Evolutionary conservation across 1,139 yeast genomes (phyloP).

Genomic region (Saccharomyces pastorianus): DNA sequence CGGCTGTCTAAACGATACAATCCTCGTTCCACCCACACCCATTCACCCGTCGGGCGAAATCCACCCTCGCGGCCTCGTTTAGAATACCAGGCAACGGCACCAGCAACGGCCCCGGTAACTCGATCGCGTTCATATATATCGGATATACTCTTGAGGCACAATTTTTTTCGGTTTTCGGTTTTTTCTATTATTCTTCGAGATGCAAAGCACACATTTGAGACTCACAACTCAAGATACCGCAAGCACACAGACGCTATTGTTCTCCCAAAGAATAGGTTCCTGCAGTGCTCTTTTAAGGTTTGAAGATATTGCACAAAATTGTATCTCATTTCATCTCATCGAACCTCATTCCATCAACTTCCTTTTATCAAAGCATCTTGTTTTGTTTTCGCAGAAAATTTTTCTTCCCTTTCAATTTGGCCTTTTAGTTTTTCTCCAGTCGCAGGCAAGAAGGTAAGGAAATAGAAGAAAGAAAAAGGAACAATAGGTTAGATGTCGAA

Average conservation of each 20-base stretch:
- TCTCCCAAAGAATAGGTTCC: not conserved
- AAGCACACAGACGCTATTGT: not conserved
- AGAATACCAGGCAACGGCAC: not conserved
- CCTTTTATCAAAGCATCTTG: not conserved
- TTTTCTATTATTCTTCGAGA: not conserved
- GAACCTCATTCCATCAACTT: not conserved
- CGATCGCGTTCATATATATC: not conserved
- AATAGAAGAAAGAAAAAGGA: not conserved
- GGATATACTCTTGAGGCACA: slow-evolving; percentile 1
- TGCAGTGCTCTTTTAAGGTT: not conserved
- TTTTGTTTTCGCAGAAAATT: not conserved
- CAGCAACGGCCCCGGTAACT: not conserved
- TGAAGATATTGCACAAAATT: not conserved
- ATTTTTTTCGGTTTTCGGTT: not conserved
- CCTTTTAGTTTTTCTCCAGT: not conserved
- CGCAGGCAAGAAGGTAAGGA: not conserved
- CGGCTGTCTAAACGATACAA: not conserved
- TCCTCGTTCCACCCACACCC: not conserved
- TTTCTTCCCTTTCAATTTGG: not conserved
- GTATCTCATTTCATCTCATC: not conserved
- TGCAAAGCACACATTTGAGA: not conserved
- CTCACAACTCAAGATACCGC: not conserved
- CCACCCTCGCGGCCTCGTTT: not conserved
- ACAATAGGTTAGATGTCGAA: not conserved
- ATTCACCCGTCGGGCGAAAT: not conserved